Evolutionary conservation across 331 rosid genomes (phyloP).

Genomic region (Quercus phellos): DNA sequence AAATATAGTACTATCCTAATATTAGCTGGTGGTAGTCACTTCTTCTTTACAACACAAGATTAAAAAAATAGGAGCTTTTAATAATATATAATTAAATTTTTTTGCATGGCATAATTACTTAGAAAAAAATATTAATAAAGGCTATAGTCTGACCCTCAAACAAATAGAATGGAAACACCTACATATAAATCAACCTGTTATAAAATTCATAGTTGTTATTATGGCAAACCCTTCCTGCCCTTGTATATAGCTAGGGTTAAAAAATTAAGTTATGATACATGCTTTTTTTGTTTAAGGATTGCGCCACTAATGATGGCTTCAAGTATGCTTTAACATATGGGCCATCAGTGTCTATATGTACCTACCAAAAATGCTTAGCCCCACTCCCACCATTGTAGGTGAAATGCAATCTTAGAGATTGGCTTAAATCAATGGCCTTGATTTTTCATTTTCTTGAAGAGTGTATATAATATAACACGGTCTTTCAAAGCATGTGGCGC

Average conservation of each 20-base stretch:
- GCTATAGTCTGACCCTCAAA: too few species aligned
- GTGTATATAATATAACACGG: not conserved
- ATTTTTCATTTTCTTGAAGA: not conserved
- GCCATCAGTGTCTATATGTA: not conserved
- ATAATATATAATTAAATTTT: not conserved
- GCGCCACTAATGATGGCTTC: conserved; percentile 5
- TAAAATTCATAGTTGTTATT: too few species aligned
- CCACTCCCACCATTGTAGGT: not conserved
- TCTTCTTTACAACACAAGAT: too few species aligned
- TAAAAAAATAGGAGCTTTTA: too few species aligned
- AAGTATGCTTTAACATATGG: not conserved
- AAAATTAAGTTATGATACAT: not conserved
- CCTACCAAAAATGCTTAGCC: not conserved
- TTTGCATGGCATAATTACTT: not conserved
- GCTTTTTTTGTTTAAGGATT: not conserved
- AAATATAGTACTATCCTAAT: too few species aligned
- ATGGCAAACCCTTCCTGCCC: not conserved
- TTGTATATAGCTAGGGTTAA: not conserved
- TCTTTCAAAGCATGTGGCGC: not conserved
- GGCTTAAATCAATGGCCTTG: not conserved
- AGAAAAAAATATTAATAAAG: accelerated
- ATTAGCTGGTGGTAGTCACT: too few species aligned
- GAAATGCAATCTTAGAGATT: not conserved
- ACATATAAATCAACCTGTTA: too few species aligned
- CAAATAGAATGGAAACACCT: too few species aligned